Percentiles rank a stretch among this genome's conserved stretches.
Conservation (phyloP, 2,329 filamentous ascomycete species). For the Trichoderma atrobrunneum region DNA sequence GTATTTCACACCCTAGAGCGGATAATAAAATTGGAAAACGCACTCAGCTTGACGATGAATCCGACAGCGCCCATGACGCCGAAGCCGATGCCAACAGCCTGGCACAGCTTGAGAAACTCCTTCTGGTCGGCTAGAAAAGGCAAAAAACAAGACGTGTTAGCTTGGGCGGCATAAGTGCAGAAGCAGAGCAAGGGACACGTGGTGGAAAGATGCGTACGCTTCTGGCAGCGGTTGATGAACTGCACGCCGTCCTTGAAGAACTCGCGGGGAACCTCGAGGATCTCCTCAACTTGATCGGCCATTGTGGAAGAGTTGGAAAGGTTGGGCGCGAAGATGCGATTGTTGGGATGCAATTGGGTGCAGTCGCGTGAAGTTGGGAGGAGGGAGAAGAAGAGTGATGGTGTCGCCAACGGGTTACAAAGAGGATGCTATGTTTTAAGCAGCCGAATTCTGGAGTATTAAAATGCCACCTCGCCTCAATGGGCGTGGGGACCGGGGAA, state of each 20-base stretch:
- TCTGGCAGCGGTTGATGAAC: conserved; percentile 61
- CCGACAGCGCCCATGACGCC: conserved; percentile 69
- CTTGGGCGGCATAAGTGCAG: not conserved
- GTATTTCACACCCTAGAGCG: not conserved
- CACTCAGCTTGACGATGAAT: conserved; percentile 69
- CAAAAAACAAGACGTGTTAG: not conserved
- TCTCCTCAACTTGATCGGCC: conserved; percentile 67
- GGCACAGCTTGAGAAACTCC: conserved; percentile 46
- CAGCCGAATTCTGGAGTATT: not conserved
- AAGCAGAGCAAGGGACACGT: not conserved
- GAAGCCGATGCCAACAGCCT: conserved; percentile 67
- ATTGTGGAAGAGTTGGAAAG: conserved; percentile 39
- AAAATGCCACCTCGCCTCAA: conserved; percentile 22
- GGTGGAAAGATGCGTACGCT: conserved; percentile 45
- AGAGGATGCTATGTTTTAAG: not conserved
- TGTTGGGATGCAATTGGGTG: not conserved
- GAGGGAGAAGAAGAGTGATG: not conserved
- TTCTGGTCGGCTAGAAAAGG: conserved; percentile 38
- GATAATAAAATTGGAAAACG: conserved; percentile 25
- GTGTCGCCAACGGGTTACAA: conserved; percentile 6
- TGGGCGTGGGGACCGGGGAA: conserved; percentile 1
- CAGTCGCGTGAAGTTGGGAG: not conserved
- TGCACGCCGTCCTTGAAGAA: conserved; percentile 61
- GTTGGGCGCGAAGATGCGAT: not conserved
- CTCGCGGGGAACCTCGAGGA: conserved; percentile 66